phyloP scores from a whole-genome alignment of 192 early-diverging fungal genomes.

The Rhizophagus sp. region DNA sequence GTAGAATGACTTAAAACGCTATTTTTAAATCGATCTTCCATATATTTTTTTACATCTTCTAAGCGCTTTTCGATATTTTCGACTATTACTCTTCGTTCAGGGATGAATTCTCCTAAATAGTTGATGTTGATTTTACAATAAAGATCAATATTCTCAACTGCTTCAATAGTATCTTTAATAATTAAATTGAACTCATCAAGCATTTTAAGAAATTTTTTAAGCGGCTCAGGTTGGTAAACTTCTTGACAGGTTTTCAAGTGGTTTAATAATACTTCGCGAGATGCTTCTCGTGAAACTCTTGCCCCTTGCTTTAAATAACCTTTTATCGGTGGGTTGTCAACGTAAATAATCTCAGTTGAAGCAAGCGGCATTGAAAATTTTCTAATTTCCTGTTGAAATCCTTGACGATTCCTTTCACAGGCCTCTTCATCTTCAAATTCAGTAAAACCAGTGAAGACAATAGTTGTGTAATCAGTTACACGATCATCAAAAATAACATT shows the following conservation, averaged over 20 bases:
- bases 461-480: conserved; percentile 12
- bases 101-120: conserved; percentile 3
- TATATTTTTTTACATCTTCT: not conserved
- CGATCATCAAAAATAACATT: conserved; percentile 12
- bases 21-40: not conserved
- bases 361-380: not conserved
- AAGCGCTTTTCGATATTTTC: not conserved
- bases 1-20: not conserved
- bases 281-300: not conserved
- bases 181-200: conserved; percentile 6
- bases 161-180: not conserved
- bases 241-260: not conserved
- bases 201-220: conserved; percentile 6
- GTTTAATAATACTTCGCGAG: not conserved
- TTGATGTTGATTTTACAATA: not conserved
- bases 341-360: not conserved
- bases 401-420: not conserved
- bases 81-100: not conserved
- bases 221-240: conserved; percentile 4
- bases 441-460: not conserved
- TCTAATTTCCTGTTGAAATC: not conserved
- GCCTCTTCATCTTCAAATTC: not conserved
- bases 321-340: conserved; percentile 11
- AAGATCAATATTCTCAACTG: not conserved
- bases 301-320: not conserved